Evolutionary conservation across 805 yeast species (phyloP).

Genomic region (Grigorovia yakushimaensis): DNA sequence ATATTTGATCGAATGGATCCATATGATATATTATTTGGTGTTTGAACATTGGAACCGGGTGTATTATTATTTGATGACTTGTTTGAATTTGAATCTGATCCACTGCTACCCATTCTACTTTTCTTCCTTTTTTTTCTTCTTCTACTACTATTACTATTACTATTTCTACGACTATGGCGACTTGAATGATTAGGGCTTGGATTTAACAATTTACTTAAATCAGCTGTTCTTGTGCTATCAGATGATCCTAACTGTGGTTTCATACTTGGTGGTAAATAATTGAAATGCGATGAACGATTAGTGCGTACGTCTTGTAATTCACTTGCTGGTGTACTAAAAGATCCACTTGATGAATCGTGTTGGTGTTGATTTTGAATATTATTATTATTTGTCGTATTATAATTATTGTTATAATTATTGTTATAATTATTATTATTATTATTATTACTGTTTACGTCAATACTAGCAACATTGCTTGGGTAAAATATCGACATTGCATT

Average conservation of each 20-base stretch:
- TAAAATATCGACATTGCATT: background rate
- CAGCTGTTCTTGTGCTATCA: conserved; percentile 37
- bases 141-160: background rate
- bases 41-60: background rate
- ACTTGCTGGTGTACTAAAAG: conserved; percentile 15
- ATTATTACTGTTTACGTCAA: background rate
- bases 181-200: conserved; percentile 11
- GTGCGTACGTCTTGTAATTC: conserved; percentile 39
- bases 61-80: conserved; percentile 1
- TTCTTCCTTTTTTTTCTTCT: conserved; percentile 7
- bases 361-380: background rate
- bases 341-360: conserved; percentile 4
- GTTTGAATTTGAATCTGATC: background rate
- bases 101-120: conserved; percentile 1
- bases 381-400: background rate
- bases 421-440: background rate
- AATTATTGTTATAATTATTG: background rate
- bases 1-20: background rate
- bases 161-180: background rate
- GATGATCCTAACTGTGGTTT: conserved; percentile 63
- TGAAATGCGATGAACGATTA: conserved; percentile 59
- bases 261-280: conserved; percentile 63
- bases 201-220: conserved; percentile 38
- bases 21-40: background rate
- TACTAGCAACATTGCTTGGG: background rate